Evolutionary conservation across 1,139 yeast species (phyloP).

Genomic region (Hemisphaericaspora lyxosophila): DNA sequence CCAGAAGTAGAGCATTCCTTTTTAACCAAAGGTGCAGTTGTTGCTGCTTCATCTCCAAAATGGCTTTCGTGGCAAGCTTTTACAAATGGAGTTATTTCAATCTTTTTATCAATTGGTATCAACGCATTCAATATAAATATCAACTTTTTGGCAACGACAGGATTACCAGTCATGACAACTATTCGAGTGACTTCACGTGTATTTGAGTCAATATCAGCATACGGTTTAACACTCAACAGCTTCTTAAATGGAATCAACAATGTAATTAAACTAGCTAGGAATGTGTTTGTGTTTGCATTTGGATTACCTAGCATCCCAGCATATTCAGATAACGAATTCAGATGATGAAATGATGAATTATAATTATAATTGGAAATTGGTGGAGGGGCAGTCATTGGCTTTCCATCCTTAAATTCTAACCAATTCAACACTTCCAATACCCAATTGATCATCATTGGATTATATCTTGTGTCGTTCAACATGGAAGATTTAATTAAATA

Average conservation of each 20-base stretch:
- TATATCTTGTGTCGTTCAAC: slow-evolving; percentile 12
- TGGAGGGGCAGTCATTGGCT: slow-evolving; percentile 1
- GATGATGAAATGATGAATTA: slow-evolving; percentile 10
- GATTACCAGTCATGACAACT: slow-evolving; percentile 60
- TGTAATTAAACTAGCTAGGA: slow-evolving; percentile 49
- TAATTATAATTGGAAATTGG: slow-evolving; percentile 3
- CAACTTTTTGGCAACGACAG: slow-evolving; percentile 59
- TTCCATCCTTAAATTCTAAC: slow-evolving; percentile 62
- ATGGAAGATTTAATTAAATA: slow-evolving; percentile 28
- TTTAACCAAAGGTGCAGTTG: background rate
- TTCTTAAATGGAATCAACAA: slow-evolving; percentile 38
- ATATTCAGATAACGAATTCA: slow-evolving; percentile 6
- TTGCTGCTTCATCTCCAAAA: slow-evolving; percentile 1
- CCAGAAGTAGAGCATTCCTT: background rate
- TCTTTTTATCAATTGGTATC: slow-evolving; percentile 27
- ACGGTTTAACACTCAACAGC: slow-evolving; percentile 37
- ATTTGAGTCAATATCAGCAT: slow-evolving; percentile 17
- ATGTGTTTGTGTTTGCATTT: slow-evolving; percentile 16
- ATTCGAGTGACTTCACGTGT: slow-evolving; percentile 44
- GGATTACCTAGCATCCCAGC: background rate
- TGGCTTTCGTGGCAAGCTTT: background rate
- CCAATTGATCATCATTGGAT: slow-evolving; percentile 49
- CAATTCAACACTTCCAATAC: slow-evolving; percentile 57
- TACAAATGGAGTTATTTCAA: background rate
- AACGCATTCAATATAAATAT: slow-evolving; percentile 55